phyloP scores from a whole-genome alignment of 805 yeast genomes.

The Yarrowia divulgata region DNA sequence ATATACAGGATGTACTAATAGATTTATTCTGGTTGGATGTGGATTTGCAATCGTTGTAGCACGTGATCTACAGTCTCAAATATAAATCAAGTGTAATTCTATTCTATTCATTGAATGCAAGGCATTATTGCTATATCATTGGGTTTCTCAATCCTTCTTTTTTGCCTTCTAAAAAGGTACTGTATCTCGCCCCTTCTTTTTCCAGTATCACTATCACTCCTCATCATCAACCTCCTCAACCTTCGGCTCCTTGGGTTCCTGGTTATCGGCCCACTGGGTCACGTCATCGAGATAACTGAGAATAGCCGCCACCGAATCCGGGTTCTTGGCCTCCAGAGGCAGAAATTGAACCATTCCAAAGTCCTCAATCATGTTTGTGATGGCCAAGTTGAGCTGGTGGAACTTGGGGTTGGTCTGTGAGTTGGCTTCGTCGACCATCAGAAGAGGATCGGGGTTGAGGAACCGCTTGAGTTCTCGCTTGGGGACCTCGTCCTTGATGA shows the following conservation, averaged over 20 bases:
- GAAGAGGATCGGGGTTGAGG: constrained; percentile 88
- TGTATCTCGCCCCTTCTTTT: too few species aligned
- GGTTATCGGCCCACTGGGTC: constrained; percentile 96
- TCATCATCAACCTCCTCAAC: constrained; percentile 67
- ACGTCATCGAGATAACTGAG: constrained; percentile 93
- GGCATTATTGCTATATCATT: too few species aligned
- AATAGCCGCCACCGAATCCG: constrained; percentile 80
- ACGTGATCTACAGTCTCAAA: too few species aligned
- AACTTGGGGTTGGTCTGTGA: constrained; percentile 66
- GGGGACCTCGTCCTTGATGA: constrained; percentile 79
- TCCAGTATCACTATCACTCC: background rate
- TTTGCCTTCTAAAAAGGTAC: too few species aligned
- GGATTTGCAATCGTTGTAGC: too few species aligned
- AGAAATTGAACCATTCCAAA: constrained; percentile 98
- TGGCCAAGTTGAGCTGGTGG: constrained; percentile 73
- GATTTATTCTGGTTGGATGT: too few species aligned
- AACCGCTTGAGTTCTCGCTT: constrained; percentile 80
- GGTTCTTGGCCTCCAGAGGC: constrained; percentile 81
- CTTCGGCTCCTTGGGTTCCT: constrained; percentile 95
- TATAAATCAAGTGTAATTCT: too few species aligned
- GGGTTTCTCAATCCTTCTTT: too few species aligned
- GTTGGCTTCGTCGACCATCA: constrained; percentile 63
- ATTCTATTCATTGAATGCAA: too few species aligned
- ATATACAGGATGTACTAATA: too few species aligned
- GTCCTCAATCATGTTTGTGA: constrained; percentile 92